Percentiles rank a stretch among this genome's conserved stretches.
These are phyloP conservation scores for Kwoniella dejecticola DNA, from an alignment of 768 basidiomycete genomes.

Conservation along the genomic window DNA sequence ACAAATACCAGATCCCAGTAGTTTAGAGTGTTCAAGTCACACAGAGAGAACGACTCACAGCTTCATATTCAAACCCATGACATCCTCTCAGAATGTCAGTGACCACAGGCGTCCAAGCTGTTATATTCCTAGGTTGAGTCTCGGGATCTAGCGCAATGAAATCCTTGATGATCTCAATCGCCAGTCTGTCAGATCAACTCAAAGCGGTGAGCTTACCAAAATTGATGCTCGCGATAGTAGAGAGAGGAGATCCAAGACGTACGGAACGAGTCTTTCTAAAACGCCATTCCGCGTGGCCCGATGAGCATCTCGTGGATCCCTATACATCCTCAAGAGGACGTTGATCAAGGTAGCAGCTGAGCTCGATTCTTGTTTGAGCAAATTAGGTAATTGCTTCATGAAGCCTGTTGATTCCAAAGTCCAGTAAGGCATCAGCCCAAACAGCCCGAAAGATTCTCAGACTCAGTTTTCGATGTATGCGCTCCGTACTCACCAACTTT, in stretches of 20 bases:
- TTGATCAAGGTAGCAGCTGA: slow-evolving; percentile 93
- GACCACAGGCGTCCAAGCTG: slow-evolving; percentile 99
- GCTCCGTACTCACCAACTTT: slow-evolving; percentile 99
- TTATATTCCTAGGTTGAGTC: slow-evolving; percentile 89
- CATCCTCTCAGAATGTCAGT: slow-evolving; percentile 90
- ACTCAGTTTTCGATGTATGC: too few relatives aligned
- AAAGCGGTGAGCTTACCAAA: slow-evolving; percentile 6
- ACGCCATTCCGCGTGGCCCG: slow-evolving; percentile 62
- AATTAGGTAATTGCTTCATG: slow-evolving; percentile 98
- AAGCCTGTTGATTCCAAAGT: too few relatives aligned
- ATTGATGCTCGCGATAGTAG: too few relatives aligned
- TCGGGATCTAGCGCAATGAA: slow-evolving; percentile 87
- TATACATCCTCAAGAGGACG: slow-evolving; percentile 89
- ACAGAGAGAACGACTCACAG: slow-evolving; percentile 64
- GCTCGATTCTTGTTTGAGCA: slow-evolving; percentile 96
- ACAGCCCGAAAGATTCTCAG: too few relatives aligned
- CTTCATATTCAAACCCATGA: slow-evolving; percentile 82
- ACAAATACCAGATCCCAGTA: too few relatives aligned
- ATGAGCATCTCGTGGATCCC: slow-evolving; percentile 83
- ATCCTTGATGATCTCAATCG: slow-evolving; percentile 82
- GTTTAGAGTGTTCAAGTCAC: neutral
- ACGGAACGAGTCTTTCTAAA: slow-evolving; percentile 67
- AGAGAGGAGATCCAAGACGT: too few relatives aligned
- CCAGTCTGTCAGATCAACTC: slow-evolving; percentile 63
- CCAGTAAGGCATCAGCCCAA: too few relatives aligned